Evolutionary conservation across 2,329 filamentous ascomycete species (phyloP).

Genomic region (Ophiocordyceps camponoti-rufipedis): DNA sequence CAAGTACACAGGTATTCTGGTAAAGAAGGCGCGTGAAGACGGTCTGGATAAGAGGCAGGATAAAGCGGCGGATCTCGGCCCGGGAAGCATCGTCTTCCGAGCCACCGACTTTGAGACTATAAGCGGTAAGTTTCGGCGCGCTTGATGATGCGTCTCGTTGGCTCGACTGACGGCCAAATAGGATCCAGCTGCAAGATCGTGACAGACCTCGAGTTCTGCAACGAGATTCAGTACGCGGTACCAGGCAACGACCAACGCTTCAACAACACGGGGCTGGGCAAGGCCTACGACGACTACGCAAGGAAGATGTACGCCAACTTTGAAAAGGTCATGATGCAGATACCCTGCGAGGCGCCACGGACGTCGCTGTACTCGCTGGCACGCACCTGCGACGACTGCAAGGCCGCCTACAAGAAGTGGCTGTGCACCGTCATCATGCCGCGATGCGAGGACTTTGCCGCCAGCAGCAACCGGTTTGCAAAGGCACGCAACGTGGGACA

Average conservation of each 20-base stretch:
- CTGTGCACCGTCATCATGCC: constrained; percentile 87
- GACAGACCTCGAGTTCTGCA: constrained; percentile 76
- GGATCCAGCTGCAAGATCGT: constrained; percentile 74
- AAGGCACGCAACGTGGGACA: constrained; percentile 50
- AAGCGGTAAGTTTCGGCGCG: constrained; percentile 33
- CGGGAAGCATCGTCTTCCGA: constrained; percentile 60
- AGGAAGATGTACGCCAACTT: constrained; percentile 56
- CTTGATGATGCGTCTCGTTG: too few relatives aligned
- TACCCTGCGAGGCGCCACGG: constrained; percentile 62
- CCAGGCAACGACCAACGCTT: constrained; percentile 56
- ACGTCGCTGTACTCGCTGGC: constrained; percentile 69
- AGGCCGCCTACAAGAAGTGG: constrained; percentile 75
- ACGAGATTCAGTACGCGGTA: constrained; percentile 77
- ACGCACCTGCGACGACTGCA: constrained; percentile 59
- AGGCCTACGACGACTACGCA: constrained; percentile 66
- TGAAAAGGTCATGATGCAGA: constrained; percentile 61
- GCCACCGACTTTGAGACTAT: constrained; percentile 63
- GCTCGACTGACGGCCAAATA: constrained; percentile 9
- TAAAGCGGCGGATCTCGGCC: constrained; percentile 21
- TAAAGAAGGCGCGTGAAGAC: constrained; percentile 35
- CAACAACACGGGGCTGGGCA: constrained; percentile 41
- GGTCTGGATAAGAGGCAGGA: constrained; percentile 19
- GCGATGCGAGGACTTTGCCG: constrained; percentile 66
- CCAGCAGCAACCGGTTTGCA: constrained; percentile 25
- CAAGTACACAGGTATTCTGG: constrained; percentile 55